A percentile compares a stretch with the other conserved stretches of the same genome.
Evolutionary conservation across 2,329 filamentous ascomycete species (phyloP).

Genomic region (Colletotrichum falcatum): DNA sequence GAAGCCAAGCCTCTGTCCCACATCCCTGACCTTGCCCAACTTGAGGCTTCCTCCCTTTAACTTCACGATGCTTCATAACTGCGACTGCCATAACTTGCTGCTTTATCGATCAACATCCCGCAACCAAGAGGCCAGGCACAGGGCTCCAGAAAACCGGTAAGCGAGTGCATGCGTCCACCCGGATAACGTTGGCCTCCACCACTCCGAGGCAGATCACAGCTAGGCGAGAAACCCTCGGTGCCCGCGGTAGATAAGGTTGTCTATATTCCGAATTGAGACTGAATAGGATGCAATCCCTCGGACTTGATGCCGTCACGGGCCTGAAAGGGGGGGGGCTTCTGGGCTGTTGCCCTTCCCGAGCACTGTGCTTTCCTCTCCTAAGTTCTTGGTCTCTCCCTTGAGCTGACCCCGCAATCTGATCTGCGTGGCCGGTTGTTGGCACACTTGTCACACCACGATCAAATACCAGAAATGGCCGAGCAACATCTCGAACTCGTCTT

Average conservation of each 20-base stretch:
- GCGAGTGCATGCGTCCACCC: background rate
- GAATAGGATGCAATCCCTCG: slow-evolving; percentile 20
- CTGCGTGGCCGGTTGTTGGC: too few species aligned
- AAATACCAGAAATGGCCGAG: slow-evolving; percentile 20
- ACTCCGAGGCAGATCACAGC: background rate
- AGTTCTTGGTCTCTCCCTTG: background rate
- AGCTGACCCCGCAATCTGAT: slow-evolving; percentile 6
- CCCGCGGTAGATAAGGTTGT: slow-evolving; percentile 34
- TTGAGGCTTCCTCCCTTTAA: slow-evolving; percentile 1
- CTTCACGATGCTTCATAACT: background rate
- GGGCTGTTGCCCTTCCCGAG: background rate
- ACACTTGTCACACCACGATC: slow-evolving; percentile 28
- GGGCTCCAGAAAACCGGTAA: background rate
- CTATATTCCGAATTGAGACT: slow-evolving; percentile 26
- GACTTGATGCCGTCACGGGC: too few species aligned
- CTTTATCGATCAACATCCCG: background rate
- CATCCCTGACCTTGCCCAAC: slow-evolving; percentile 21
- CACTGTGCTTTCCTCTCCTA: slow-evolving; percentile 7
- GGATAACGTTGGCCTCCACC: slow-evolving; percentile 10
- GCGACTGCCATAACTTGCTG: background rate
- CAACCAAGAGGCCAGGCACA: slow-evolving; percentile 5
- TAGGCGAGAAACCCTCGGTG: background rate
- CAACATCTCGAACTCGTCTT: slow-evolving; percentile 4
- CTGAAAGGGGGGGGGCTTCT: slow-evolving; percentile 14
- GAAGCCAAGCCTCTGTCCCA: slow-evolving; percentile 21